Percentiles rank a stretch among this genome's conserved stretches.
These are phyloP conservation scores for Tulasnella sp. DNA, from an alignment of 768 basidiomycete genomes.

Conservation along the genomic window DNA sequence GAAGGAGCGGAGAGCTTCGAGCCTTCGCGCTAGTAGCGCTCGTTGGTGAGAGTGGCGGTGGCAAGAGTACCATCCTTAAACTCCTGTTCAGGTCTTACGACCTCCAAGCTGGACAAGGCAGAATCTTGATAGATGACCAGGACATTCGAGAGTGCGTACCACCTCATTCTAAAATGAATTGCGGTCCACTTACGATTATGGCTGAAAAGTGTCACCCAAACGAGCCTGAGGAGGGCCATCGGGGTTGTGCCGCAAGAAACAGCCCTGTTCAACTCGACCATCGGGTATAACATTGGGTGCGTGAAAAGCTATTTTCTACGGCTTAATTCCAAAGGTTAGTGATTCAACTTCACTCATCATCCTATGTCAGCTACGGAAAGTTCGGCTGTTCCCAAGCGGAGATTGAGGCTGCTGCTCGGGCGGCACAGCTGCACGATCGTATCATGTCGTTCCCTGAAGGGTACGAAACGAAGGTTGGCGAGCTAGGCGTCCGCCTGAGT, in stretches of 20 bases:
- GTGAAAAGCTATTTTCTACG: conserved; percentile 19
- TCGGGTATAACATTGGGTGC: conserved; percentile 63
- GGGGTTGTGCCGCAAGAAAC: conserved; percentile 87
- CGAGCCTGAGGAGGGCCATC: conserved; percentile 64
- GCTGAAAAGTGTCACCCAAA: conserved; percentile 76
- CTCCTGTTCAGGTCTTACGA: conserved; percentile 90
- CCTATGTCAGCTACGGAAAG: conserved; percentile 53
- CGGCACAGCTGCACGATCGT: conserved; percentile 80
- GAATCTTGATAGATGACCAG: conserved; percentile 74
- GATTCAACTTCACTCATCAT: too few relatives aligned
- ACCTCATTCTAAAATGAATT: too few relatives aligned
- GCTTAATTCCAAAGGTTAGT: too few relatives aligned
- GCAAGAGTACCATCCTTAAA: conserved; percentile 78
- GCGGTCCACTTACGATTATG: too few relatives aligned
- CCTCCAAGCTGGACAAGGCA: conserved; percentile 61
- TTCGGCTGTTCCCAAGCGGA: conserved; percentile 59
- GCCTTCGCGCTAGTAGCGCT: conserved; percentile 64
- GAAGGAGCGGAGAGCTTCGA: conserved; percentile 51
- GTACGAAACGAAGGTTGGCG: conserved; percentile 77
- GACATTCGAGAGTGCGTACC: conserved; percentile 87
- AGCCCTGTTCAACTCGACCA: conserved; percentile 58
- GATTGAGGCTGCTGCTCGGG: conserved; percentile 65
- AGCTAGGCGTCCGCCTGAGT: conserved; percentile 73
- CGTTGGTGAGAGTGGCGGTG: conserved; percentile 71
- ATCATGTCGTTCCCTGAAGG: conserved; percentile 74